phyloP scores from a whole-genome alignment of 2,329 filamentous ascomycete genomes.

The Aspergillus sp. region DNA sequence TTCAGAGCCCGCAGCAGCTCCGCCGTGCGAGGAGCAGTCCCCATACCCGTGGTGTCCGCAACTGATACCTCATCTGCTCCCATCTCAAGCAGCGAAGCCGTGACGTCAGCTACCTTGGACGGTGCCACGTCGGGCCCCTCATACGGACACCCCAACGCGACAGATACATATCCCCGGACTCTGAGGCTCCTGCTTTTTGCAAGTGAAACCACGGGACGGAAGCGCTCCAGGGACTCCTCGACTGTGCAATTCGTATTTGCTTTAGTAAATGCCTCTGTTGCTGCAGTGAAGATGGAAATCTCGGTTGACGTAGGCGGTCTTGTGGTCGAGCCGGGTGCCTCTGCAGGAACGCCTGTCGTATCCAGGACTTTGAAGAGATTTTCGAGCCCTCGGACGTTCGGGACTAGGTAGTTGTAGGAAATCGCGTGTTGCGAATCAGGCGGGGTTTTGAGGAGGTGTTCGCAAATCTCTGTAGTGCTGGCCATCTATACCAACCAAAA shows the following conservation, averaged over 20 bases:
- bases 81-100: slow-evolving; percentile 54
- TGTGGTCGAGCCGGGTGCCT: slow-evolving; percentile 19
- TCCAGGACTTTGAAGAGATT: slow-evolving; percentile 50
- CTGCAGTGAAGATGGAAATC: slow-evolving; percentile 57
- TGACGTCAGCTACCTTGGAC: slow-evolving; percentile 53
- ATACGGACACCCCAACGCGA: slow-evolving; percentile 57
- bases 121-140: slow-evolving; percentile 56
- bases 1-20: slow-evolving; percentile 51
- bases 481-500: slow-evolving; percentile 46
- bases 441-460: slow-evolving; percentile 44
- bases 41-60: slow-evolving; percentile 61
- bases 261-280: slow-evolving; percentile 57
- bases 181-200: slow-evolving; percentile 49
- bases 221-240: slow-evolving; percentile 52
- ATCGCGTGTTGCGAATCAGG: slow-evolving; percentile 45
- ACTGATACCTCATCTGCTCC: slow-evolving; percentile 58
- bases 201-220: slow-evolving; percentile 49
- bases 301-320: slow-evolving; percentile 39
- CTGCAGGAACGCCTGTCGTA: slow-evolving; percentile 27
- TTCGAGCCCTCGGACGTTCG: slow-evolving; percentile 55
- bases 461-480: slow-evolving; percentile 54
- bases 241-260: slow-evolving; percentile 60
- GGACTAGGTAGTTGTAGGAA: slow-evolving; percentile 59
- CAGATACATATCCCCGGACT: slow-evolving; percentile 58
- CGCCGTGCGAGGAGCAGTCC: slow-evolving; percentile 53